phyloP scores from a whole-genome alignment of 768 basidiomycete genomes.

The Rubroboletus pulcherrimus region DNA sequence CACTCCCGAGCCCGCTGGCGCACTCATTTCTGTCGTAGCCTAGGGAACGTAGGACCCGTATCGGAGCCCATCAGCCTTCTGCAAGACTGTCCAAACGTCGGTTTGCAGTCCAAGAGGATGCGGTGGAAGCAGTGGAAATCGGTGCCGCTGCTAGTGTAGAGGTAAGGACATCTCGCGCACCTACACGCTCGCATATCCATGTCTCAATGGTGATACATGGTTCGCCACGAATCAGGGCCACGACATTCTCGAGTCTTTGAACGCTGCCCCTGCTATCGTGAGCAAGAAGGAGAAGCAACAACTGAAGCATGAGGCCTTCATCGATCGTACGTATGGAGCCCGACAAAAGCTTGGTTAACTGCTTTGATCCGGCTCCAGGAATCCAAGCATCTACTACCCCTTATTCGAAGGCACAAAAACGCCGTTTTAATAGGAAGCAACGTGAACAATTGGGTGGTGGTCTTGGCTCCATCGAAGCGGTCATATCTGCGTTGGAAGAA shows the following conservation, averaged over 20 bases:
- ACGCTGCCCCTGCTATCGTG: slow-evolving; percentile 23
- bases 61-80: slow-evolving; percentile 48
- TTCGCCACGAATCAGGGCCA: slow-evolving; percentile 33
- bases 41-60: slow-evolving; percentile 39
- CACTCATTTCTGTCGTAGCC: slow-evolving; percentile 27
- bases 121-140: slow-evolving; percentile 45
- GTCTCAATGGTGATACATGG: background rate
- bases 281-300: slow-evolving; percentile 69
- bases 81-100: slow-evolving; percentile 45
- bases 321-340: slow-evolving; percentile 48
- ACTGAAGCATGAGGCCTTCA: slow-evolving; percentile 62
- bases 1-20: background rate
- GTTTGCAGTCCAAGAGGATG: slow-evolving; percentile 48
- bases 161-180: slow-evolving; percentile 23
- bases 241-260: slow-evolving; percentile 41
- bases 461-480: slow-evolving; percentile 48
- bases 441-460: slow-evolving; percentile 56
- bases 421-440: slow-evolving; percentile 67
- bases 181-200: background rate
- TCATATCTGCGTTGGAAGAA: slow-evolving; percentile 52
- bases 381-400: slow-evolving; percentile 48
- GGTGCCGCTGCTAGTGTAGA: slow-evolving; percentile 34
- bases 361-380: slow-evolving; percentile 29
- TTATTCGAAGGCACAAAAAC: slow-evolving; percentile 69
- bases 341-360: background rate